phyloP scores from a whole-genome alignment of 2,329 filamentous ascomycete species.

The Aspergillus melleus region DNA sequence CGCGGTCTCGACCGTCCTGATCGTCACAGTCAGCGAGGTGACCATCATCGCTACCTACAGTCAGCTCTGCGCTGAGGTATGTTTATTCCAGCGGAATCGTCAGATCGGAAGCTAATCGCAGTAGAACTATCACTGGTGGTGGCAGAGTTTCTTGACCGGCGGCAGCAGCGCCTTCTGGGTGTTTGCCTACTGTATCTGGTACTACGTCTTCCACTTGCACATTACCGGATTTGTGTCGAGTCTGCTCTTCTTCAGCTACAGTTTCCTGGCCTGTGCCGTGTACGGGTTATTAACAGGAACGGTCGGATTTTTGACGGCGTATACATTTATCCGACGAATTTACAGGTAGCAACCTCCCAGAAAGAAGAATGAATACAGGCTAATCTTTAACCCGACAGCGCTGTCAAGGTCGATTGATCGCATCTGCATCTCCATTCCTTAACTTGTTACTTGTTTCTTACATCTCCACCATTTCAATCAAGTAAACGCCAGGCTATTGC shows the following conservation, averaged over 20 bases:
- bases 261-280: slow-evolving; percentile 75
- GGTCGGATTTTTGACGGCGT: slow-evolving; percentile 79
- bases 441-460: too few relatives aligned
- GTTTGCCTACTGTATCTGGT: slow-evolving; percentile 80
- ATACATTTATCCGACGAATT: slow-evolving; percentile 79
- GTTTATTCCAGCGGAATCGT: slow-evolving; percentile 8
- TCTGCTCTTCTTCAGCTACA: slow-evolving; percentile 83
- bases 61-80: slow-evolving; percentile 73
- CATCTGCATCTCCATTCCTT: too few relatives aligned
- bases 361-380: neutral
- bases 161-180: slow-evolving; percentile 77
- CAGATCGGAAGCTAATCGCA: slow-evolving; percentile 7
- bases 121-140: slow-evolving; percentile 87
- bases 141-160: slow-evolving; percentile 81
- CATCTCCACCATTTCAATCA: too few relatives aligned
- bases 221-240: slow-evolving; percentile 77
- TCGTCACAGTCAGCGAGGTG: slow-evolving; percentile 77
- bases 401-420: slow-evolving; percentile 36
- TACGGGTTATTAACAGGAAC: slow-evolving; percentile 82
- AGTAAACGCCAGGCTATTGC: too few relatives aligned
- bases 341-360: slow-evolving; percentile 63
- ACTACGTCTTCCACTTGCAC: slow-evolving; percentile 77
- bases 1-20: slow-evolving; percentile 69
- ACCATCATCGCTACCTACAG: slow-evolving; percentile 81
- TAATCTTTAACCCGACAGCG: slow-evolving; percentile 16